Base-by-base conservation (phyloP, 805 yeast genomes). In the Diddensiella caesifluorescens region DNA sequence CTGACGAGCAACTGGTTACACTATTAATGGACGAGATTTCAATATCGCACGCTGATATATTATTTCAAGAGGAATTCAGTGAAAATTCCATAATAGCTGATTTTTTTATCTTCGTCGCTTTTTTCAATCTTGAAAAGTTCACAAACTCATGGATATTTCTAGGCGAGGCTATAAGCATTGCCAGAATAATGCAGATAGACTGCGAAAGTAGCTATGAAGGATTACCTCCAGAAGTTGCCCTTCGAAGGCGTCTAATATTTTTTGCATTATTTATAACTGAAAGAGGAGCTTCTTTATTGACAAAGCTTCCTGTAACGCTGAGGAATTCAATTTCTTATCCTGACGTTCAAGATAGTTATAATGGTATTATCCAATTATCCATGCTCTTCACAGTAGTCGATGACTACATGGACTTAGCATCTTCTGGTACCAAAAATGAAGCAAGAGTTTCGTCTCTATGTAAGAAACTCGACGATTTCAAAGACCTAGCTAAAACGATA, bases 101-200 rank as follows among this genome's bases (percentile, higher is more conserved):
- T 19, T 46, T 35, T 29, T 36, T 46, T 27, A 39, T 46, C 15
- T 42, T 36, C 32, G 38, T 37, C 13, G 27, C 36, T 13, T 20
- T 29, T 34, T 46, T 44, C 39, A 39, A 41, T 3, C 18, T 19
- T 3, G 34, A 33, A 13, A 16, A 25, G 32, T 46, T 38, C 35
- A 22, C 18, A 9, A 19, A 19, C 12, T 35, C 50, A 2, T 44
- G 30, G 30, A 30, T 30, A 25, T 43, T 44, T 22, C 30, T 46
- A 6, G 41, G 50, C 5, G 50, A 46, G 21, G 38, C 47, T 4
- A 38, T 46, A 35, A 46, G 47, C 16, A 39, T 46, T 33, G 25
- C 39, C 12, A 47, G 44, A 36, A 22, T 46, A 18, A 19, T 46
- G 35, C 37, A 38, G 21, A 29, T 46, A 2, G 47, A 46, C 31